phyloP scores from a whole-genome alignment of 2,329 filamentous ascomycete genomes.

The Ophiostoma angusticollis region DNA sequence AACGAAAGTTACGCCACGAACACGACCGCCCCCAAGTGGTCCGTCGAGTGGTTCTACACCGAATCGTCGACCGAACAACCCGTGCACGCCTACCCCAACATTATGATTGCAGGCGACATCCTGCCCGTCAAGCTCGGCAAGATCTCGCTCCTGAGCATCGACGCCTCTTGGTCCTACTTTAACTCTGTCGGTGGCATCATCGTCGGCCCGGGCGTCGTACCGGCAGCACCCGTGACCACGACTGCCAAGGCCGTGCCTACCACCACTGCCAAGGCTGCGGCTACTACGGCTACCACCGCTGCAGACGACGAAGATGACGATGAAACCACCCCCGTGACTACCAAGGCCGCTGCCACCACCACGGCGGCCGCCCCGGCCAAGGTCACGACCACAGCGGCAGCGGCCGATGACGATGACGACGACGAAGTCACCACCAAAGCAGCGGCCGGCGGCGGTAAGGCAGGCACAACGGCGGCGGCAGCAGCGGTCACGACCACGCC shows the following conservation, averaged over 20 bases:
- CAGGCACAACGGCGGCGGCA: too few species aligned
- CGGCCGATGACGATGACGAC: too few species aligned
- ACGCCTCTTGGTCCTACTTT: conserved; percentile 34
- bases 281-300: background rate
- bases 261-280: background rate
- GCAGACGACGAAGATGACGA: too few species aligned
- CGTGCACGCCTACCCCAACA: conserved; percentile 43
- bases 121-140: conserved; percentile 29
- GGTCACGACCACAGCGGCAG: background rate
- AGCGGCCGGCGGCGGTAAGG: too few species aligned
- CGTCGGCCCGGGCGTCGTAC: background rate
- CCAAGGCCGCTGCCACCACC: background rate
- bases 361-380: background rate
- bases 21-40: conserved; percentile 34
- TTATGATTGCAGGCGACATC: conserved; percentile 29
- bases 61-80: conserved; percentile 26
- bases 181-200: too few species aligned
- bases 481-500: background rate
- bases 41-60: conserved; percentile 39
- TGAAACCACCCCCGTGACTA: too few species aligned
- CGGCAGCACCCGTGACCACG: too few species aligned
- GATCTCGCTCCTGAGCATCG: conserved; percentile 28
- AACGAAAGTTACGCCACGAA: conserved; percentile 37
- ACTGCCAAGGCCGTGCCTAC: background rate
- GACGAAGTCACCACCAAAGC: too few species aligned